Evolutionary conservation across 2,329 filamentous ascomycete genomes (phyloP), one percentile per base, ranked within the genome.

Genomic region (Epichloe uncinata): DNA sequence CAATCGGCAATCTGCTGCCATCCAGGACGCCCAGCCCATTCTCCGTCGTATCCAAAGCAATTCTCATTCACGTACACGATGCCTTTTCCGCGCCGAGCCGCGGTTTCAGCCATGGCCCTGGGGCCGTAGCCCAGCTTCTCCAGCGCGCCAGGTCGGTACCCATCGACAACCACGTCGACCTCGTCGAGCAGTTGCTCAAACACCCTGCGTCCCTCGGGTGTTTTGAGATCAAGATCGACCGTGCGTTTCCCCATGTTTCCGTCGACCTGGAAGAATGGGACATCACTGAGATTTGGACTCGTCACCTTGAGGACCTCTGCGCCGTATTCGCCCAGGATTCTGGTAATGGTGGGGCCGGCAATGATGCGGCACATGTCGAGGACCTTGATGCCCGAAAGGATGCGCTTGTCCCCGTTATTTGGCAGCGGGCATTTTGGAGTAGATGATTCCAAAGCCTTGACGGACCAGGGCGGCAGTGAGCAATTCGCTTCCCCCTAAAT

Each of bases 321-420:
- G 2, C 85, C 85, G 60, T 87, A 83, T 54, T 86, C 84, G n/a
- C 81, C 83, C 0, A 89, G 73, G 2, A 81, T 81, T 33, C 83
- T 77, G 3, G 79, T 79, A 55, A 88, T 81, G 4, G 81, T 78
- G n/a, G 84, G 84, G 0, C 84, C 84, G 3, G 85, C 85, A 54
- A 89, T 87, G 58, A 88, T 81, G 40, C 84, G 79, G 60, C 83
- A 85, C 33, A 89, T 68, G 60, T 90, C 85, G 5, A 89, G 73
- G 5, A 89, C 84, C 55, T 82, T 84, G 61, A 88, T 73, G 0
- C 84, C 84, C 59, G 72, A 52, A 69, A 79, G 57, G 57, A 69
- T 64, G 11, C 65, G 64, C 6, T 50, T 55, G 2, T 55, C 52
- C 3, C 54, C 44, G 1, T 20, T 54, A 3, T 50, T 41, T 11